Evolutionary conservation across 139 green algal genomes (phyloP).

Genomic region (Tetradesmus obliquus): DNA sequence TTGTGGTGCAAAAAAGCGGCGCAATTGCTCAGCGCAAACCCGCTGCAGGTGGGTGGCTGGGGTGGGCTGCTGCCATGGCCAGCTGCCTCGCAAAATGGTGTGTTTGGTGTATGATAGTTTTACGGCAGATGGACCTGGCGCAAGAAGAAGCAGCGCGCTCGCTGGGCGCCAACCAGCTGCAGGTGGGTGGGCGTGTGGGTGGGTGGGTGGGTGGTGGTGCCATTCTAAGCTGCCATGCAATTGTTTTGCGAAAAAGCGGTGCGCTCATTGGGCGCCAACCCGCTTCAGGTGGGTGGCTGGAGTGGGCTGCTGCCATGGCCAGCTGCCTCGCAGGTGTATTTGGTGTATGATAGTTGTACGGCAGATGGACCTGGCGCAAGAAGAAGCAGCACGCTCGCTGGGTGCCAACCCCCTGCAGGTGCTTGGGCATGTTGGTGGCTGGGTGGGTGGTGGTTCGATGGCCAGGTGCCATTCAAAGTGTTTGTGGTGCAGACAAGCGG

Average conservation of each 20-base stretch:
- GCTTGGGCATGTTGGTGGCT: neutral
- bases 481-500: neutral
- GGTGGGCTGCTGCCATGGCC: too few species aligned
- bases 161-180: constrained; percentile 82
- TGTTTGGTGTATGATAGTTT: too few species aligned
- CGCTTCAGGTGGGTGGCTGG: constrained; percentile 65
- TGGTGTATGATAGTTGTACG: too few species aligned
- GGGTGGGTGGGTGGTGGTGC: neutral
- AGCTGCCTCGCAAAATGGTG: too few species aligned
- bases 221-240: too few species aligned
- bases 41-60: too few species aligned
- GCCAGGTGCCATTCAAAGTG: too few species aligned
- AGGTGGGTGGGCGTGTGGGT: constrained; percentile 47
- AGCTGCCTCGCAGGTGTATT: too few species aligned
- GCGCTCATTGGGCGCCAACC: constrained; percentile 78
- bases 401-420: constrained; percentile 83
- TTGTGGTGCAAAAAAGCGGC: constrained; percentile 38
- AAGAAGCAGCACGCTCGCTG: constrained; percentile 87
- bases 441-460: too few species aligned
- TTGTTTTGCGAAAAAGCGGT: constrained; percentile 67
- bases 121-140: constrained; percentile 72
- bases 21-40: constrained; percentile 7
- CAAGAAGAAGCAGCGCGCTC: constrained; percentile 89
- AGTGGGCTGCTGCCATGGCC: too few species aligned
- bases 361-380: constrained; percentile 81